phyloP scores from a whole-genome alignment of 805 yeast genomes.

The Candida bentonensis region DNA sequence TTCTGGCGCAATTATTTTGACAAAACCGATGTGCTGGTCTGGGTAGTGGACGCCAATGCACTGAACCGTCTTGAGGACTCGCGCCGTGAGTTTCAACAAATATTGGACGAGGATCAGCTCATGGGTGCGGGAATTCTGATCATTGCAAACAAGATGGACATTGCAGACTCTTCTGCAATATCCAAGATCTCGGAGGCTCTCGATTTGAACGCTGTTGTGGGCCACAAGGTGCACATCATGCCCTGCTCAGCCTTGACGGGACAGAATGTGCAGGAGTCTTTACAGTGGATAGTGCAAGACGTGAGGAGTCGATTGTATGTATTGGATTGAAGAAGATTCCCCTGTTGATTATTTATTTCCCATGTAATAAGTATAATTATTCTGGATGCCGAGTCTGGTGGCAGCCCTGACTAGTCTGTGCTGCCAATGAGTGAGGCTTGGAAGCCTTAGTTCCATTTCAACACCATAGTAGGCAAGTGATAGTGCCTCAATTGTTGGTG shows the following conservation, averaged over 20 bases:
- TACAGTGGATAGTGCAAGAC: constrained; percentile 32
- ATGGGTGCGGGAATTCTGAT: constrained; percentile 55
- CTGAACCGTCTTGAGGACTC: constrained; percentile 52
- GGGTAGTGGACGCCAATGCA: constrained; percentile 71
- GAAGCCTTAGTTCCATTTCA: no score
- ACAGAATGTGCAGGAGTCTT: constrained; percentile 24
- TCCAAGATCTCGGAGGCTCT: constrained; percentile 13
- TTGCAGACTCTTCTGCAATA: constrained; percentile 21
- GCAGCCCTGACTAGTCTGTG: no score
- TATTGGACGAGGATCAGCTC: constrained; percentile 54
- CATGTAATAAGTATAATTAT: no score
- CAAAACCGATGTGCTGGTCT: constrained; percentile 58
- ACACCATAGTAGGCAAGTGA: no score
- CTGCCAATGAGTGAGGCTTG: no score
- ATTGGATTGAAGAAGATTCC: no score
- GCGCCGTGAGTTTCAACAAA: constrained; percentile 44
- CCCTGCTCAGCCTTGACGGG: constrained; percentile 39
- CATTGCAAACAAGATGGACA: constrained; percentile 63
- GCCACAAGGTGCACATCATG: constrained; percentile 29
- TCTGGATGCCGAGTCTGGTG: no score
- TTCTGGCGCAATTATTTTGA: constrained; percentile 94
- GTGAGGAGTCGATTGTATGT: constrained; percentile 27
- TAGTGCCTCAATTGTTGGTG: no score
- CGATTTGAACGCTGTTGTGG: constrained; percentile 21
- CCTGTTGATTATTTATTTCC: no score